Percentiles rank a stretch among this genome's conserved stretches.
These are phyloP conservation scores for Candida sanyaensis DNA, from an alignment of 1,139 yeast genomes.

Conservation along the genomic window DNA sequence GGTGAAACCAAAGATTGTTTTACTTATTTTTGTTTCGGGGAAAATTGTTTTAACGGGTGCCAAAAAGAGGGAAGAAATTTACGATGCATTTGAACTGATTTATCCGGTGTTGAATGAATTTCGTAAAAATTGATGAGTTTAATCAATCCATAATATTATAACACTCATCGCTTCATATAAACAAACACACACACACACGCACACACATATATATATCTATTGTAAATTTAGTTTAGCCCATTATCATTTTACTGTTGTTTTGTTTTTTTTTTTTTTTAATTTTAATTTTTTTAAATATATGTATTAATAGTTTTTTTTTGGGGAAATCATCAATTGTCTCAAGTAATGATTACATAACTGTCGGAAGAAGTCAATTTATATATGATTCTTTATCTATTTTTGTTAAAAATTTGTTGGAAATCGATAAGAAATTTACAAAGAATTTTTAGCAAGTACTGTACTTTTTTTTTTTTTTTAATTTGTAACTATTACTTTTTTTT, in stretches of 20 bases:
- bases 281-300: background rate
- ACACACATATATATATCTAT: background rate
- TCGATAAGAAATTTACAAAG: background rate
- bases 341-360: no score
- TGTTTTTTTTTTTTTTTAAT: background rate
- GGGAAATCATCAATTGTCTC: no score
- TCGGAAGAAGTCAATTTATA: no score
- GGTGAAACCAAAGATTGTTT: slow-evolving; percentile 98
- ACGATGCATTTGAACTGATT: slow-evolving; percentile 96
- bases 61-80: slow-evolving; percentile 96
- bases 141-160: background rate
- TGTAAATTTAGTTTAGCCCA: slow-evolving; percentile 3
- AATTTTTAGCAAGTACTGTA: background rate
- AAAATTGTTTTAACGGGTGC: slow-evolving; percentile 99
- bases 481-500: background rate
- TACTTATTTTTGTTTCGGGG: slow-evolving; percentile 94
- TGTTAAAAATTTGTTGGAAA: no score
- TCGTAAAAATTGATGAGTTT: slow-evolving; percentile 52
- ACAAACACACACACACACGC: background rate
- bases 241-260: background rate
- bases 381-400: no score
- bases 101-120: slow-evolving; percentile 98
- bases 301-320: slow-evolving; percentile 2
- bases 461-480: background rate
- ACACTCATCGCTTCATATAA: background rate